Conservation (phyloP, 805 yeast species). For the Geotrichum ghanense region DNA sequence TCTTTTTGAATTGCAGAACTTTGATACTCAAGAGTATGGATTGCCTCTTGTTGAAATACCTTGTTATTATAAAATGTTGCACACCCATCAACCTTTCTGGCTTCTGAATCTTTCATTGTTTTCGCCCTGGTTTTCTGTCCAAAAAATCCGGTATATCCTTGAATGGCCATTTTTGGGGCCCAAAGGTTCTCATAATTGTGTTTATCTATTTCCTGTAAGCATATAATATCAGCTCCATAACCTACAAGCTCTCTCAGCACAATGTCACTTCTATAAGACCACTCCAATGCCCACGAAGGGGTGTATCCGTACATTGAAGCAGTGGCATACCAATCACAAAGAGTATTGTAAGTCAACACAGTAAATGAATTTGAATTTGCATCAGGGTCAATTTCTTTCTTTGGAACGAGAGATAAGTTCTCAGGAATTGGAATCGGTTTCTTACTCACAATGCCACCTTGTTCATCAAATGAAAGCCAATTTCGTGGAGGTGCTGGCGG, state of each 20-base stretch:
- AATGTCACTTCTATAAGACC: conserved; percentile 79
- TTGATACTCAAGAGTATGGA: conserved; percentile 72
- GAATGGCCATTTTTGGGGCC: conserved; percentile 57
- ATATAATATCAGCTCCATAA: conserved; percentile 46
- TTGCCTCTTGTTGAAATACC: conserved; percentile 60
- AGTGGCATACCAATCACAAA: conserved; percentile 94
- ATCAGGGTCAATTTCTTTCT: background rate
- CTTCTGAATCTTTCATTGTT: conserved; percentile 55
- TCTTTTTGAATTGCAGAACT: conserved; percentile 35
- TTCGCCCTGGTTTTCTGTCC: conserved; percentile 86
- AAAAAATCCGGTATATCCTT: conserved; percentile 74
- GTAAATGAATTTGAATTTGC: conserved; percentile 41
- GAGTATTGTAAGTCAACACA: conserved; percentile 74
- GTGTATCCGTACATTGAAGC: conserved; percentile 86
- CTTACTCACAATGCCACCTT: conserved; percentile 36
- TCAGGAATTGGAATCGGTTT: background rate
- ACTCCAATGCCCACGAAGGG: conserved; percentile 92
- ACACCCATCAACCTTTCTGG: conserved; percentile 94
- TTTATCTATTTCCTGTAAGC: conserved; percentile 93
- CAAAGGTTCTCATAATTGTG: conserved; percentile 78
- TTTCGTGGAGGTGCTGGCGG: conserved; percentile 62
- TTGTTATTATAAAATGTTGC: conserved; percentile 75
- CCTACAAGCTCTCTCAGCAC: conserved; percentile 58
- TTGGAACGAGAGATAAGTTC: background rate
- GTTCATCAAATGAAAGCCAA: conserved; percentile 72